Percentiles rank a stretch among this genome's conserved stretches.
phyloP scores from a whole-genome alignment of 1,139 yeast genomes.

The Candida pseudoviswanathii region DNA sequence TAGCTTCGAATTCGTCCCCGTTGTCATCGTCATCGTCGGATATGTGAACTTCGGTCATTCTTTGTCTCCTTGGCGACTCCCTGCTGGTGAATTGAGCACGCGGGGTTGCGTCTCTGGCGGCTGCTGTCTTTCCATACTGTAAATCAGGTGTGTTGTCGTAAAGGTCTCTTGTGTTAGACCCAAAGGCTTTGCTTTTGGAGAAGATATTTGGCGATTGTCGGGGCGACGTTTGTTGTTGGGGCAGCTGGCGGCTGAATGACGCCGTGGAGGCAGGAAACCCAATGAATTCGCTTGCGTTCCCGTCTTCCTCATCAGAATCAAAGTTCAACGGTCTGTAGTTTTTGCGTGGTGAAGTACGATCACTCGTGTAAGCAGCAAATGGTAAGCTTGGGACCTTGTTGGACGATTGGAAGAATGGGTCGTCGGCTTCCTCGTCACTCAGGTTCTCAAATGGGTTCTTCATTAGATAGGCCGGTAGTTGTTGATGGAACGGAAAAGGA shows the following conservation, averaged over 20 bases:
- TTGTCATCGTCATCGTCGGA: conserved; percentile 48
- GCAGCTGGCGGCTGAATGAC: conserved; percentile 11
- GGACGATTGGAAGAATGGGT: conserved; percentile 33
- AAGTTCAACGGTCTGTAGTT: conserved; percentile 28
- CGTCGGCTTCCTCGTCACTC: conserved; percentile 26
- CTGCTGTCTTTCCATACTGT: conserved; percentile 7
- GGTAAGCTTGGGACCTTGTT: conserved; percentile 32
- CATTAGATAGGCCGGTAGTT: too few relatives aligned
- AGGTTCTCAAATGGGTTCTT: conserved; percentile 31
- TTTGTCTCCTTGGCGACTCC: conserved; percentile 68
- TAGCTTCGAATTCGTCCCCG: too few relatives aligned
- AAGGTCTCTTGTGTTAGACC: conserved; percentile 7
- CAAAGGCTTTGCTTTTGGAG: conserved; percentile 42
- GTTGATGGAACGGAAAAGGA: not conserved
- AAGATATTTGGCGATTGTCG: conserved; percentile 51
- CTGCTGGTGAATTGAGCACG: conserved; percentile 58
- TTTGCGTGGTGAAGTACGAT: conserved; percentile 42
- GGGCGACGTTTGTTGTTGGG: conserved; percentile 20
- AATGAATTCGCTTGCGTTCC: conserved; percentile 22
- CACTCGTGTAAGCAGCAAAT: conserved; percentile 44
- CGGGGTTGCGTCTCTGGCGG: conserved; percentile 35
- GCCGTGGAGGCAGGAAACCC: conserved; percentile 31
- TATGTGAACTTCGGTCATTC: conserved; percentile 49
- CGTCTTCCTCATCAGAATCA: conserved; percentile 27
- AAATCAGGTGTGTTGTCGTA: conserved; percentile 13